Conservation (phyloP, 106 monocot genomes). For the Phalaenopsis equestris region DNA sequence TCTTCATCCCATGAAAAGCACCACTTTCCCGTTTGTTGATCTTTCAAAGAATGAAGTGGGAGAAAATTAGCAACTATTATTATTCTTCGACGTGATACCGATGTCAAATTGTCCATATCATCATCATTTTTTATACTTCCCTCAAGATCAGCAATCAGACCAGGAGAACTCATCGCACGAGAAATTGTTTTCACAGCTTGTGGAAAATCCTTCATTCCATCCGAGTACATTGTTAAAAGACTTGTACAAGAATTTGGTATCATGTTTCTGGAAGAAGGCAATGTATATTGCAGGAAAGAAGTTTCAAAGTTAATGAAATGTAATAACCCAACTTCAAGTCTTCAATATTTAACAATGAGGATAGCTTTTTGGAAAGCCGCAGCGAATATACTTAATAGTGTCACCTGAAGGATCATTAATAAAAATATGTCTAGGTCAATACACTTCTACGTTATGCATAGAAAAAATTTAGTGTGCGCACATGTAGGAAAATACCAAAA, state of each 20-base stretch:
- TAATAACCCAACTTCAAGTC: not conserved
- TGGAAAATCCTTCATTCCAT: not conserved
- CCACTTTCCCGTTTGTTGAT: conserved; percentile 21
- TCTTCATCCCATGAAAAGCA: conserved; percentile 49
- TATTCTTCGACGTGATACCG: conserved; percentile 23
- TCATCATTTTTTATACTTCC: not conserved
- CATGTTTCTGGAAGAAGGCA: not conserved
- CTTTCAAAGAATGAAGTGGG: conserved; percentile 24
- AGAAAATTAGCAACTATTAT: conserved; percentile 47
- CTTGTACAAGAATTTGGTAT: not conserved
- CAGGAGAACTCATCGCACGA: not conserved
- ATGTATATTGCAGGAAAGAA: not conserved
- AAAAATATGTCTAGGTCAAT: not conserved
- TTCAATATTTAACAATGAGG: not conserved
- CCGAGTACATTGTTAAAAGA: not conserved
- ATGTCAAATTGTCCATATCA: not conserved
- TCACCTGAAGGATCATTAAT: conserved; percentile 1
- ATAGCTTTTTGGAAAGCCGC: not conserved
- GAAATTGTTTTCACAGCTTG: not conserved
- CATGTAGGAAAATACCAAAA: not conserved
- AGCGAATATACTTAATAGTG: not conserved
- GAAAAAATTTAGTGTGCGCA: not conserved
- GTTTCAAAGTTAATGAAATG: not conserved
- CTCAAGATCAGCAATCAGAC: not conserved
- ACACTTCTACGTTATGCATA: not conserved